A percentile compares a stretch with the other conserved stretches of the same genome.
These are phyloP conservation scores for Ustilago tritici DNA, from an alignment of 1,284 basidiomycete species.

Conservation along the genomic window DNA sequence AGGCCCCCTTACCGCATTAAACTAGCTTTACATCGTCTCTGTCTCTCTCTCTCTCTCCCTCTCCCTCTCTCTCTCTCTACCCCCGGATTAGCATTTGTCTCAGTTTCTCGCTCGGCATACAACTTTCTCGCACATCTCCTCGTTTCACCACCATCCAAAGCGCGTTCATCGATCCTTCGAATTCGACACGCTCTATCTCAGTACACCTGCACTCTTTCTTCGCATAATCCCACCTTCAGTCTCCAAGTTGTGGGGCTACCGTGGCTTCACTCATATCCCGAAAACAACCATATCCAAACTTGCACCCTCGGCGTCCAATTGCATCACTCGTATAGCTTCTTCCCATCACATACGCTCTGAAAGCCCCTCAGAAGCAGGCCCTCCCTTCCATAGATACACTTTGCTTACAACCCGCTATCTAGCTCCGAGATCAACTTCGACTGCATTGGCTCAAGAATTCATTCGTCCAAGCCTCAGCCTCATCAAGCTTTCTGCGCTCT, in stretches of 20 bases:
- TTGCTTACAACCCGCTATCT: background rate
- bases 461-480: too few species aligned
- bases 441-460: background rate
- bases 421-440: background rate
- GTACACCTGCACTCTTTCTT: background rate
- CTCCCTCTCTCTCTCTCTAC: background rate
- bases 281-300: background rate
- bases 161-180: background rate
- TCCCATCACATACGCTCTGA: background rate
- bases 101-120: background rate
- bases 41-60: too few species aligned
- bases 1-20: background rate
- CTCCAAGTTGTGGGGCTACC: background rate
- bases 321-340: slow-evolving; percentile 8
- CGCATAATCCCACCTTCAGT: background rate
- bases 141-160: background rate
- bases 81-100: background rate
- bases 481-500: background rate
- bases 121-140: background rate
- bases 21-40: background rate
- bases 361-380: background rate
- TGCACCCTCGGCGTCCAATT: background rate
- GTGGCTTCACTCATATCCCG: slow-evolving; percentile 3
- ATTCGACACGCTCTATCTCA: background rate
- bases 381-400: background rate